These are phyloP conservation scores for Pleurotus eryngii DNA, from an alignment of 768 basidiomycete genomes.

Conservation along the genomic window DNA sequence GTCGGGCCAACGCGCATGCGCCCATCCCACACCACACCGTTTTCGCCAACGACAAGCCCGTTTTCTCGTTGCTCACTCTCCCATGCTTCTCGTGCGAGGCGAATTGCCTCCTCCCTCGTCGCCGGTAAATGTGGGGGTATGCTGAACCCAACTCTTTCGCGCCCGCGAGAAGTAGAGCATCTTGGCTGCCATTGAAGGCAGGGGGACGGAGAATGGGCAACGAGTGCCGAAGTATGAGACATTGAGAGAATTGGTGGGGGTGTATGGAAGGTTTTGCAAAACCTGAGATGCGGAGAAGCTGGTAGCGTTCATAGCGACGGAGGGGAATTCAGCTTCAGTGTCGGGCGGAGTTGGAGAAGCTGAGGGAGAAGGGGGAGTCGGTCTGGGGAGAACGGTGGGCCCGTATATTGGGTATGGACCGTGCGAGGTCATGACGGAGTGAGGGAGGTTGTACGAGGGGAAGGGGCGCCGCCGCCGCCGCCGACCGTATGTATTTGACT, in stretches of 20 bases:
- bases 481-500: background rate
- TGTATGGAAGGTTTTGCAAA: slow-evolving; percentile 2
- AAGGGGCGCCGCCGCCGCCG: background rate
- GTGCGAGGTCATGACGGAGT: slow-evolving; percentile 31
- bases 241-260: slow-evolving; percentile 15
- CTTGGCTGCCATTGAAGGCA: slow-evolving; percentile 52
- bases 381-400: slow-evolving; percentile 22
- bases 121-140: slow-evolving; percentile 37
- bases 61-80: background rate
- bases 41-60: slow-evolving; percentile 1
- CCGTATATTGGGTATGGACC: slow-evolving; percentile 48
- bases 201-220: slow-evolving; percentile 32
- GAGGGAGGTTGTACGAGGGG: slow-evolving; percentile 8
- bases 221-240: slow-evolving; percentile 25
- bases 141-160: slow-evolving; percentile 44
- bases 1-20: slow-evolving; percentile 37
- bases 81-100: background rate
- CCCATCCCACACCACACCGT: slow-evolving; percentile 15
- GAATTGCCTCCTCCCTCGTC: slow-evolving; percentile 24
- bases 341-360: slow-evolving; percentile 42
- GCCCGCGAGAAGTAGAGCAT: slow-evolving; percentile 57
- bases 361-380: slow-evolving; percentile 45
- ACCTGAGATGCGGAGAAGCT: too few relatives aligned
- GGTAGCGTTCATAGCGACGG: too few relatives aligned
- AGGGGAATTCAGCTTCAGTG: background rate